phyloP scores from a whole-genome alignment of 2,329 filamentous ascomycete genomes.

The Geoglossum cookeanum region DNA sequence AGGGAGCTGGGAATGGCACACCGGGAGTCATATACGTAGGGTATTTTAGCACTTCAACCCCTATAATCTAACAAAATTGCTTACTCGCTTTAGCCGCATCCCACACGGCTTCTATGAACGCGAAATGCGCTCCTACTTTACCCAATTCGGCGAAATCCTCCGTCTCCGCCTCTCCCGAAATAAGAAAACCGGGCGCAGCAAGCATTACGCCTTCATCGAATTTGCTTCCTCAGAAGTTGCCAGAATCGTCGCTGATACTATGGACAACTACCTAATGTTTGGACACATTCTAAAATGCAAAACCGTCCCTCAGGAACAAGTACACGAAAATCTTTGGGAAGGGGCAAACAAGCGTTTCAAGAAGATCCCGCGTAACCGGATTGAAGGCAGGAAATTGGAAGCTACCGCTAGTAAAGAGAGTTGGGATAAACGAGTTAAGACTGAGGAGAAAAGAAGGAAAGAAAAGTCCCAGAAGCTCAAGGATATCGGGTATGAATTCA shows the following conservation, averaged over 20 bases:
- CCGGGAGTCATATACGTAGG: constrained; percentile 79
- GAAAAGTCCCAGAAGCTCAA: constrained; percentile 57
- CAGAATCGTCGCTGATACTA: constrained; percentile 80
- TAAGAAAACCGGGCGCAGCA: constrained; percentile 74
- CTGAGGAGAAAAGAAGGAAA: constrained; percentile 51
- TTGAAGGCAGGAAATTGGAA: constrained; percentile 57
- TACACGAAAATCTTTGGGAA: constrained; percentile 72
- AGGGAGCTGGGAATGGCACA: background rate
- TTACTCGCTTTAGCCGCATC: constrained; percentile 36
- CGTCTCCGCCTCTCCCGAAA: constrained; percentile 74
- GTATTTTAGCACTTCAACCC: constrained; percentile 18
- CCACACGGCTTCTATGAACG: constrained; percentile 95
- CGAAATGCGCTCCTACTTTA: constrained; percentile 85
- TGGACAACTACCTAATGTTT: constrained; percentile 95
- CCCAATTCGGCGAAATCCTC: constrained; percentile 72
- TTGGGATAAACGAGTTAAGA: constrained; percentile 61
- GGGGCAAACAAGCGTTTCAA: constrained; percentile 84
- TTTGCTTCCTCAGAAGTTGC: constrained; percentile 64
- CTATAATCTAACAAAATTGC: constrained; percentile 6
- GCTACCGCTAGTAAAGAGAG: constrained; percentile 50
- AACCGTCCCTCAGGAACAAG: constrained; percentile 52
- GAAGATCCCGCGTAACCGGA: constrained; percentile 68
- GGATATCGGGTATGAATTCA: constrained; percentile 67
- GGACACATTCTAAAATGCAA: constrained; percentile 85
- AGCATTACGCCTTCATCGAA: constrained; percentile 91